Evolutionary conservation across 768 basidiomycete genomes (phyloP), one percentile per base, ranked within the genome.

Genomic region (Paxillus rubicundulus): DNA sequence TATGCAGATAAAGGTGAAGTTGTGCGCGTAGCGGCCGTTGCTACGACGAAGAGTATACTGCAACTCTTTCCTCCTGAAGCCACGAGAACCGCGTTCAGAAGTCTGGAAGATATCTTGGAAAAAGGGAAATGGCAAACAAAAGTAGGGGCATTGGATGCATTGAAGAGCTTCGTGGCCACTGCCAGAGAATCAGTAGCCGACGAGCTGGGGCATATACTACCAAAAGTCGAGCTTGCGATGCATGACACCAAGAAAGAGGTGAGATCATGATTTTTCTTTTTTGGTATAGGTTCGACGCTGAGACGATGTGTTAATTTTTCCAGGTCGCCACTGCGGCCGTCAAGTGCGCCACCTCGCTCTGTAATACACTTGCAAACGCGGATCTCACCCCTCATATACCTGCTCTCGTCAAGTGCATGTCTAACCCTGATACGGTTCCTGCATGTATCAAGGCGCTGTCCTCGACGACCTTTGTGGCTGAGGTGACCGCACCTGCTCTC

Each of bases 211-310:
- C 73, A 75, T 9, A 82, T 90, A 41, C 80, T 98, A 43, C 95
- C 95, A 17, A 86, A 84, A 62, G 85, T 98, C 12, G 93, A 95
- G 67, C 74, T 74, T 33, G 86, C 92, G 5, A 94, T 98, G 94
- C 92, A 96, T 62, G 96, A 98, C 72, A 98, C 96, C 53, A 98
- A 98, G 70, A 72, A 82, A 61, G 96, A 98, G 81, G 94, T 92
- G 40, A 60, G 78, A 10, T 34, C 32, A 18, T 67, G 33, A 18
- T 48, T 20, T 16, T 43, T 24, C 47, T 20, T 16, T 43, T 33
- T 34, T 52, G 49, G 30, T 32, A 27, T n/a, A 28, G 48, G 28
- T 24, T 18, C 18, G 28, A n/a, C 2, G 10, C 38, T 37, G n/a
- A 38, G 14, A n/a, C 16, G 47, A 24, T 47, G 55, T 62, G 39